Conservation (phyloP, 345 rosid species). For the Jatropha curcas region DNA sequence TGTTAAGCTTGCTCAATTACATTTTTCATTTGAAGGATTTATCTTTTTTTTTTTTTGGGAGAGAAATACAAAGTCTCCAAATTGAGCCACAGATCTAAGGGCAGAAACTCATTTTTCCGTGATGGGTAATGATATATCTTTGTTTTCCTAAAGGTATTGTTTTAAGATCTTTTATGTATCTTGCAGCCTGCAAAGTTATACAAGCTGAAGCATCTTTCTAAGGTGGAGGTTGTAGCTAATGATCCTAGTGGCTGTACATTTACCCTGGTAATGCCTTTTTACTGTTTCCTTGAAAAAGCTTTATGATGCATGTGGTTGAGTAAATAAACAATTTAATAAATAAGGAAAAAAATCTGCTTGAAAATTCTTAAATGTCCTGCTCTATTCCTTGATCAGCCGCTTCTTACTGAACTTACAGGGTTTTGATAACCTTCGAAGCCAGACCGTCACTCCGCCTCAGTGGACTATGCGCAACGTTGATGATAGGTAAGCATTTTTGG, state of each 20-base stretch:
- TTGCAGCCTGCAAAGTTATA: constrained; percentile 90
- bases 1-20: not conserved
- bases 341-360: constrained; percentile 6
- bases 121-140: not conserved
- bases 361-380: not conserved
- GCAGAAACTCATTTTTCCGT: not conserved
- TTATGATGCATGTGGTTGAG: constrained; percentile 14
- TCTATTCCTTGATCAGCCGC: not conserved
- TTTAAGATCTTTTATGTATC: not conserved
- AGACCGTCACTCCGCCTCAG: constrained; percentile 95
- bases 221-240: constrained; percentile 89
- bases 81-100: not conserved
- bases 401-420: constrained; percentile 63
- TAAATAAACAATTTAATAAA: constrained; percentile 20
- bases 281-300: not conserved
- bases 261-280: constrained; percentile 63
- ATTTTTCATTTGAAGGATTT: no score
- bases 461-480: constrained; percentile 99
- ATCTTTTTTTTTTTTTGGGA: no score
- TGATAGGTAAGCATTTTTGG: constrained; percentile 59
- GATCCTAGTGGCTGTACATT: constrained; percentile 98
- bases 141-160: not conserved
- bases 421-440: constrained; percentile 97
- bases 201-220: constrained; percentile 92
- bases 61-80: not conserved